Conservation (phyloP, 768 basidiomycete genomes). For the Antrodiella citrinella region DNA sequence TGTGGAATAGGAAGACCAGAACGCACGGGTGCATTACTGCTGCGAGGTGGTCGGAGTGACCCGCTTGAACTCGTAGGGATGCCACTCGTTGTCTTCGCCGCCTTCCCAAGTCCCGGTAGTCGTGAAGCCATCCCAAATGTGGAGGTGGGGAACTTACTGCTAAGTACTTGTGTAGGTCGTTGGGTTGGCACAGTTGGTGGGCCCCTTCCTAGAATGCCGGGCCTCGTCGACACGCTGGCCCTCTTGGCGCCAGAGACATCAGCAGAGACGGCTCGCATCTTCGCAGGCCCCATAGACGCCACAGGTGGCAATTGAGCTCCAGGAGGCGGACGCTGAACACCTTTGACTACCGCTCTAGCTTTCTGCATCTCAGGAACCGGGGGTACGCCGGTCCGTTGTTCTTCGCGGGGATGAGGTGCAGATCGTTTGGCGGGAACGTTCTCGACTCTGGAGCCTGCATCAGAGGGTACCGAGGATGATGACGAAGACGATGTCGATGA, state of each 20-base stretch:
- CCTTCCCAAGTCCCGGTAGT: neutral
- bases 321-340: conserved; percentile 23
- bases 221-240: neutral
- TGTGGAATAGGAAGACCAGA: neutral
- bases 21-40: neutral
- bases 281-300: neutral
- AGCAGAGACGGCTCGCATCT: neutral
- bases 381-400: neutral
- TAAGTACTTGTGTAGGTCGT: too few species aligned
- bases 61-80: neutral
- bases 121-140: neutral
- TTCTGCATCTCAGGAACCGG: conserved; percentile 1
- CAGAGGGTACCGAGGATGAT: neutral
- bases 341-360: conserved; percentile 15
- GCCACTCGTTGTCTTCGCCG: neutral
- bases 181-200: neutral
- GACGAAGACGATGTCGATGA: neutral
- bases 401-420: neutral
- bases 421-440: neutral
- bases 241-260: too few species aligned
- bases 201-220: neutral
- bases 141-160: neutral
- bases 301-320: conserved; percentile 6
- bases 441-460: neutral
- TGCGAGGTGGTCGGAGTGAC: neutral